Evolutionary conservation across 805 yeast species (phyloP), one percentile per base, ranked within the genome.

Genomic region (Danielia oregonensis): DNA sequence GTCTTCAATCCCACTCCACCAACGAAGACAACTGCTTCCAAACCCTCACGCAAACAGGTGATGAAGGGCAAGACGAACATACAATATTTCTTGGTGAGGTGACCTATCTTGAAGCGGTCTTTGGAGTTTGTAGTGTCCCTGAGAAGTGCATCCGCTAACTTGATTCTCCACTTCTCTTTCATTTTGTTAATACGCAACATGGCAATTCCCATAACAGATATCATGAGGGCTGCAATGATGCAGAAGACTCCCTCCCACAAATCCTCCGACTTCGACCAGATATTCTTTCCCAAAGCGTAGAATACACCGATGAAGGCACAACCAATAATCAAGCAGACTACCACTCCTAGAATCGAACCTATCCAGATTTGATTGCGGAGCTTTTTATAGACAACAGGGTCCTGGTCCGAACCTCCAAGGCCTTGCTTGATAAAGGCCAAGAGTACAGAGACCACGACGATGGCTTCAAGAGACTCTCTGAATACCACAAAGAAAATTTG

Each of bases 161-260:
- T 91, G 48, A 88, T 72, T 70, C 96, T 79, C 98, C 98, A 91
- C 68, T 91, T 91, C 49, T 79, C 91, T 66, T 87, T 88, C 95
- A 89, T 86, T 71, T 89, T 88, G 71, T 89, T 89, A 61, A 91
- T 74, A 65, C 97, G 79, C 55, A 91, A 75, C 96, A 91, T 86
- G 38, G 97, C 95, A 54, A 91, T 75, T 59, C 98, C 97, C 97
- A 91, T 89, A 51, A 83, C 51, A 8, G 96, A 77, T 55, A 91
- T 91, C 78, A 91, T 77, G 29, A 86, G 66, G 0, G 95, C 77
- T 2, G 97, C 98, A 59, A 91, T 79, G 47, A 91, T 66, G 64
- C 94, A 86, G 59, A 91, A 88, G 38, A 86, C 71, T 68, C 97
- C 97, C 74, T 91, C 98, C 97, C 97, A 91, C 39, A 91, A 61